Percentiles rank a stretch among this genome's conserved stretches.
phyloP scores from a whole-genome alignment of 352 stramenopile species.

The Phytophthora nicotianae region DNA sequence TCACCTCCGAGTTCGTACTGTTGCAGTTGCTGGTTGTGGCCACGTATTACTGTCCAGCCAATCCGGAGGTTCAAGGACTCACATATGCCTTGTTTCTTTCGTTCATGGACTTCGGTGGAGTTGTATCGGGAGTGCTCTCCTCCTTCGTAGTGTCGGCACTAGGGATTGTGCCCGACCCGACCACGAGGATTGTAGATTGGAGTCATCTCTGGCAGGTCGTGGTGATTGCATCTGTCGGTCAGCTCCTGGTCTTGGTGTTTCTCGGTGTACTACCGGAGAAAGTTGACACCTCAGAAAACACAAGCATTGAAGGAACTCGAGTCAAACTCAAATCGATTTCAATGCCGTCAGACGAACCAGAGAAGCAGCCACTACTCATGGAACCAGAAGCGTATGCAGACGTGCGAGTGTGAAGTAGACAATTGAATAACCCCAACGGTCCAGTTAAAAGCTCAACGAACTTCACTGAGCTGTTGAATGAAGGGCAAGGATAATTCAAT shows the following conservation, averaged over 20 bases:
- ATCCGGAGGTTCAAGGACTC: slow-evolving; percentile 63
- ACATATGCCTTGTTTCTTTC: slow-evolving; percentile 85
- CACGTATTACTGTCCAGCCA: slow-evolving; percentile 77
- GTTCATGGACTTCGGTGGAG: slow-evolving; percentile 87
- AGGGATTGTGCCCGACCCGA: slow-evolving; percentile 62
- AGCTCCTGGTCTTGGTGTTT: slow-evolving; percentile 75
- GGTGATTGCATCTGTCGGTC: slow-evolving; percentile 54
- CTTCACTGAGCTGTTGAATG: too few relatives aligned
- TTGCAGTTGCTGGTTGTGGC: slow-evolving; percentile 82
- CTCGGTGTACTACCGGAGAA: slow-evolving; percentile 75
- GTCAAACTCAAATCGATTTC: slow-evolving; percentile 23
- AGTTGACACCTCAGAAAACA: slow-evolving; percentile 36
- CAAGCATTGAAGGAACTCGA: not conserved
- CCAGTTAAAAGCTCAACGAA: too few relatives aligned
- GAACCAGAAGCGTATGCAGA: slow-evolving; percentile 33
- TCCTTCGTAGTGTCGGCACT: slow-evolving; percentile 58
- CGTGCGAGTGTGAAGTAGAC: slow-evolving; percentile 29
- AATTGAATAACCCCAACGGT: too few relatives aligned
- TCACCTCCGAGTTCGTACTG: slow-evolving; percentile 81
- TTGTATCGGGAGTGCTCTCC: slow-evolving; percentile 68
- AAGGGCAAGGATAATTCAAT: too few relatives aligned
- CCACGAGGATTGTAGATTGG: slow-evolving; percentile 67
- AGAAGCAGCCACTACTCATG: slow-evolving; percentile 55
- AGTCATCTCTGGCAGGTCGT: slow-evolving; percentile 65
- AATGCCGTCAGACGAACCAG: slow-evolving; percentile 23